A percentile compares a stretch with the other conserved stretches of the same genome.
phyloP scores from a whole-genome alignment of 441 rosid species.

The Mallotus repandus region DNA sequence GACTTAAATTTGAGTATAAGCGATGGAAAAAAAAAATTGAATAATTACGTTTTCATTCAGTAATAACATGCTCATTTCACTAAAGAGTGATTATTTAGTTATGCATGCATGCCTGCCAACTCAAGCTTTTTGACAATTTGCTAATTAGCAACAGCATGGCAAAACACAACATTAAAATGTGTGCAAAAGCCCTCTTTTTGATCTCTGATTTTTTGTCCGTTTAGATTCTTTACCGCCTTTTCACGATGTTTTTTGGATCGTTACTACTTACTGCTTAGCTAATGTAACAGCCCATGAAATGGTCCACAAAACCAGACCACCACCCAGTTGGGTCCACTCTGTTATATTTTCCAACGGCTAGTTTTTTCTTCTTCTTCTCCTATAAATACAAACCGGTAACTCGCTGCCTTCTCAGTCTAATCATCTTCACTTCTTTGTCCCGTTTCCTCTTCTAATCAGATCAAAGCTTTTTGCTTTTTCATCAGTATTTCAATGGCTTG shows the following conservation, averaged over 20 bases:
- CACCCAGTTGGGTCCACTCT: constrained; percentile 8
- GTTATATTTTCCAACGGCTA: constrained; percentile 42
- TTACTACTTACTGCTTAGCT: neutral
- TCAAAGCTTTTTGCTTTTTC: neutral
- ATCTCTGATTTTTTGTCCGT: neutral
- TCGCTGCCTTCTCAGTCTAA: neutral
- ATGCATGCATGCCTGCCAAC: too few relatives aligned
- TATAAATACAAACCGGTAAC: constrained; percentile 15
- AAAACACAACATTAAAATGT: neutral
- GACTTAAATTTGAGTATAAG: too few relatives aligned
- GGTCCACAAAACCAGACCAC: neutral
- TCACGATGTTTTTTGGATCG: neutral
- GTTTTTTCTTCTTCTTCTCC: constrained; percentile 18
- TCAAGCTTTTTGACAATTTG: too few relatives aligned
- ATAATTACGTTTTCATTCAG: too few relatives aligned
- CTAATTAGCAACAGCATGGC: too few relatives aligned
- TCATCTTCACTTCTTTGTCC: neutral
- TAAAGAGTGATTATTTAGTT: too few relatives aligned
- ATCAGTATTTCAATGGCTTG: constrained; percentile 23
- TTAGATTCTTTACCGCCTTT: constrained; percentile 4
- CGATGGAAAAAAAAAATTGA: too few relatives aligned
- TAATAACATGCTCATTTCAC: too few relatives aligned
- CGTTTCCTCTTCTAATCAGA: neutral
- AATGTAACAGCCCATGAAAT: constrained; percentile 3
- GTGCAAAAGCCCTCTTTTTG: neutral